Evolutionary conservation across 163 green algal species (phyloP), one percentile per base, ranked within the genome.

Genomic region (Coccomyxa subellipsoidea): DNA sequence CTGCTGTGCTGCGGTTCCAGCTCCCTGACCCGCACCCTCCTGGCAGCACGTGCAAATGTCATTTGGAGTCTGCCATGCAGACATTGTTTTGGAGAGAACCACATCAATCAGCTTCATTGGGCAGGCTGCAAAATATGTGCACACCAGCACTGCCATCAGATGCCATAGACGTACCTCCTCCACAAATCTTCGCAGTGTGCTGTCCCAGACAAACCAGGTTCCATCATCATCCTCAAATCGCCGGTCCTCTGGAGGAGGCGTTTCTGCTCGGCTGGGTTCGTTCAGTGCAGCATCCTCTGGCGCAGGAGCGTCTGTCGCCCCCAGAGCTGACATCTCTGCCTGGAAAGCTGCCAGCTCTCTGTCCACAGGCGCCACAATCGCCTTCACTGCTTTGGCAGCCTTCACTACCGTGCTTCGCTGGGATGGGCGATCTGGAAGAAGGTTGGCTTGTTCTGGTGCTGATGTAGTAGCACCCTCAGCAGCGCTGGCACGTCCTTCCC

Each of bases 161-260:
- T n/a, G n/a, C n/a, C n/a, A 18, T 27, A 59, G 59, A n/a, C 21
- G 36, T 73, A 23, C 54, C 69, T 82, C 23, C 32, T 72, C 78
- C 39, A 91, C 81, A 81, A 92, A 93, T 76, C 87, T 88, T 2
- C 90, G 80, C 54, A 85, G 53, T 0, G 34, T 18, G 25, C 73
- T 32, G 59, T 90, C 83, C 90, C 90, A 93, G 29, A 83, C 76
- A 66, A 91, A 93, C 31, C 80, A 32, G 15, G 88, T 93, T 38
- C 88, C 88, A 54, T 92, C 90, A 76, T 92, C 90, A n/a, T 93
- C 90, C 36, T 87, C 78, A 82, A 93, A 93, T 3, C 35, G 35
- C 18, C 82, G 82, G 38, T 93, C 87, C 35, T 90, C 87, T 12
- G 86, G 82, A 1, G 77, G 76, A 0, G 89, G 86, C 7, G 71